These are phyloP conservation scores for Urtica urens DNA, from an alignment of 306 rosid species.

Conservation along the genomic window DNA sequence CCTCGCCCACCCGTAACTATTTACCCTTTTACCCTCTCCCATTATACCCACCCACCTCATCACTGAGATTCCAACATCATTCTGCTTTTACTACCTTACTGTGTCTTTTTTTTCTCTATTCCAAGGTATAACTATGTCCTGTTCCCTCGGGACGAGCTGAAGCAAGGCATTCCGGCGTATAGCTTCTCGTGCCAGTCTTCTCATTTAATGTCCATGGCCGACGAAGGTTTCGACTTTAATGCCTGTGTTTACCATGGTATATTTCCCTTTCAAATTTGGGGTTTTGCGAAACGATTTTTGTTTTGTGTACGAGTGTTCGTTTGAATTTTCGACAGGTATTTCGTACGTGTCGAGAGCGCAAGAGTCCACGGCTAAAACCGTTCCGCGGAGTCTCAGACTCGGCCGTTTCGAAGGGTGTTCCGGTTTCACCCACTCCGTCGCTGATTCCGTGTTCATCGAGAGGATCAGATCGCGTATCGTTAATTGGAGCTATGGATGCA, in stretches of 20 bases:
- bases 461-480: conserved; percentile 55
- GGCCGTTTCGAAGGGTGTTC: conserved; percentile 21
- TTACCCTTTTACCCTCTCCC: conserved; percentile 17
- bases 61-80: background rate
- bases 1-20: conserved; percentile 69
- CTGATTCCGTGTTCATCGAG: conserved; percentile 54
- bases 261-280: conserved; percentile 9
- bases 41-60: background rate
- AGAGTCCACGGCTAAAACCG: conserved; percentile 48
- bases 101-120: conserved; percentile 13
- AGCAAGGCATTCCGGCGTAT: conserved; percentile 71
- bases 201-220: conserved; percentile 57
- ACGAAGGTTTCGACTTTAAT: conserved; percentile 77
- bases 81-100: background rate
- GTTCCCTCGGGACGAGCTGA: conserved; percentile 84
- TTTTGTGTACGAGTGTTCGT: conserved; percentile 6
- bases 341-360: conserved; percentile 80
- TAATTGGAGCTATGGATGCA: conserved; percentile 45
- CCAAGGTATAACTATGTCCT: conserved; percentile 72
- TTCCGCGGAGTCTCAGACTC: conserved; percentile 30
- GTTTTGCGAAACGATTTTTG: background rate
- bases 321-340: conserved; percentile 37
- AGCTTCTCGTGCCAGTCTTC: conserved; percentile 71
- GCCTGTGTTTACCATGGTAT: conserved; percentile 71
- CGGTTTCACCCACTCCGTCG: conserved; percentile 36